A percentile compares a stretch with the other conserved stretches of the same genome.
phyloP scores from a whole-genome alignment of 2,329 filamentous ascomycete genomes.

The Colletotrichum spinosum region DNA sequence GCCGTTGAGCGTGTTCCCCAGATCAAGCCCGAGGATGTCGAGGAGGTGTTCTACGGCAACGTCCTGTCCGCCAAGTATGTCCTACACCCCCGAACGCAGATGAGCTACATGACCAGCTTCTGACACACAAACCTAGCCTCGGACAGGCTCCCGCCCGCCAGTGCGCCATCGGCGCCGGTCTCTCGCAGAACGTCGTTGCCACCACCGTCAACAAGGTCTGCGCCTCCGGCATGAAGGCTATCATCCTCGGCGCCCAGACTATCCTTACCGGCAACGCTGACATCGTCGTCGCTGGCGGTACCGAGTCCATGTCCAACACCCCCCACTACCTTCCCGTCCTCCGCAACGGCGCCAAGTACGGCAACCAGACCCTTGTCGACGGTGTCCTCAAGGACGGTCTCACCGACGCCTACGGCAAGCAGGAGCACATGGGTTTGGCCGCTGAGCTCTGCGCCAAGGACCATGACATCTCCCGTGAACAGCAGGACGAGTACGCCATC shows the following conservation, averaged over 20 bases:
- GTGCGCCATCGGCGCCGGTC: constrained; percentile 89
- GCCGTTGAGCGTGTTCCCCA: constrained; percentile 88
- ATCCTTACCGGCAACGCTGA: constrained; percentile 97
- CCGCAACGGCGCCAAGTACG: constrained; percentile 92
- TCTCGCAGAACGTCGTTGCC: constrained; percentile 81
- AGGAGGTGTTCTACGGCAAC: constrained; percentile 99
- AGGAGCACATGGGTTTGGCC: constrained; percentile 96
- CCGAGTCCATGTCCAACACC: constrained; percentile 98
- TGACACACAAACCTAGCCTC: constrained; percentile 66
- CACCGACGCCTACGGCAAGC: constrained; percentile 89
- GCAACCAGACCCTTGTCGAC: constrained; percentile 88
- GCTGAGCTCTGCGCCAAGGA: constrained; percentile 93
- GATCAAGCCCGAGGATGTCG: constrained; percentile 88
- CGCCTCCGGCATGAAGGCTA: constrained; percentile 92
- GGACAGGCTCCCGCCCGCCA: constrained; percentile 97
- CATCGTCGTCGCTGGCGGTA: constrained; percentile 91
- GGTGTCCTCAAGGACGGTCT: constrained; percentile 95
- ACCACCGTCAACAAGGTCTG: constrained; percentile 99
- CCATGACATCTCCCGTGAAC: constrained; percentile 82
- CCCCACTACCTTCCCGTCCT: constrained; percentile 94
- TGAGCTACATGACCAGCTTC: not conserved
- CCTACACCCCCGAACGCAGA: not conserved
- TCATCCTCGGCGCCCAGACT: constrained; percentile 94
- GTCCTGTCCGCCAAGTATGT: constrained; percentile 93
- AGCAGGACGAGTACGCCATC: constrained; percentile 97